Evolutionary conservation across 306 rosid genomes (phyloP).

Genomic region (Inga oerstediana): DNA sequence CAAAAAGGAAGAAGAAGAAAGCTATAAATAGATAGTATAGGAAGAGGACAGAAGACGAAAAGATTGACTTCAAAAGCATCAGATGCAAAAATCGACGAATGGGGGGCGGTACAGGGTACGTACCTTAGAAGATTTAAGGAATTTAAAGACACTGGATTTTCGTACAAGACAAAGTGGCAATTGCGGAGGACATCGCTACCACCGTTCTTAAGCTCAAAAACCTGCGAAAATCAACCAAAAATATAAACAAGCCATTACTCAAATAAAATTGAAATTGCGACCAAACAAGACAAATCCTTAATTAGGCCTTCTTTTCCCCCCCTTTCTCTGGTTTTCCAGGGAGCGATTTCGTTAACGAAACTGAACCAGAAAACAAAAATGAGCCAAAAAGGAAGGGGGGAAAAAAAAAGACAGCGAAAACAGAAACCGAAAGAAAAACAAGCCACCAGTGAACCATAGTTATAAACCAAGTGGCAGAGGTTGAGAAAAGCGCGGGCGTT

Average conservation of each 20-base stretch:
- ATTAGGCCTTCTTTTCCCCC: neutral
- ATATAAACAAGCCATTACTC: conserved; percentile 30
- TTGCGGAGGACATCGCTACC: conserved; percentile 25
- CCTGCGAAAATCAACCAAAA: conserved; percentile 25
- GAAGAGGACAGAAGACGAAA: conserved; percentile 39
- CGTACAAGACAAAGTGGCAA: conserved; percentile 24
- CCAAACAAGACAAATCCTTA: neutral
- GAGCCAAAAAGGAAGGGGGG: too few relatives aligned
- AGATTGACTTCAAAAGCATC: conserved; percentile 45
- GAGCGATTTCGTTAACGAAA: conserved; percentile 28
- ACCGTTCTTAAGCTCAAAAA: neutral
- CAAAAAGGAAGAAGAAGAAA: neutral
- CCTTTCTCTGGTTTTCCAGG: conserved; percentile 3
- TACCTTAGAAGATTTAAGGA: conserved; percentile 36
- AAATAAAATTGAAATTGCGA: neutral
- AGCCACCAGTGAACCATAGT: conserved; percentile 2
- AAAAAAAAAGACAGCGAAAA: neutral
- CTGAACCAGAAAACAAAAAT: conserved; percentile 6
- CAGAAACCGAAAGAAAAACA: neutral
- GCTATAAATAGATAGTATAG: conserved; percentile 15
- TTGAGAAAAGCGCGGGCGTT: conserved; percentile 34
- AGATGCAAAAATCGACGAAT: neutral
- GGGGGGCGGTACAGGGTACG: conserved; percentile 34
- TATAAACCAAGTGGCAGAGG: neutral
- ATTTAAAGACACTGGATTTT: conserved; percentile 36